Evolutionary conservation across 2,329 filamentous ascomycete genomes (phyloP), one percentile per base, ranked within the genome.

Genomic region (Penicillium rolfsii): DNA sequence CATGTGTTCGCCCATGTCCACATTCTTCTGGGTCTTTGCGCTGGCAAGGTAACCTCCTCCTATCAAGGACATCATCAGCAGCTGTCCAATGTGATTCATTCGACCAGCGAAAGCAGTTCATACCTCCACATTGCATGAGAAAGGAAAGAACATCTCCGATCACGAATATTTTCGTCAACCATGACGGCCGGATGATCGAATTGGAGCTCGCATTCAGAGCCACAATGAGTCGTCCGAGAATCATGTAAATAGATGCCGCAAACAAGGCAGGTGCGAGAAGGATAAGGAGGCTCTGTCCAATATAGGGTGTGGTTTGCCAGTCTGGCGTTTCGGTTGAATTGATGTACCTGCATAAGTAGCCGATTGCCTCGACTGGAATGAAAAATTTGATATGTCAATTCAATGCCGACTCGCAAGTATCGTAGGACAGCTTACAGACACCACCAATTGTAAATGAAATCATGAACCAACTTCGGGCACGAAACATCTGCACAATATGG

Each of bases 381-480:
- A 24, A 35, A 11, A 38, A 14, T 1, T 22, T 2, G 5, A 24
- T 1, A 16, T 2, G 7, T 43, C 11, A 43, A 28, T 12, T n/a
- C 24, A 12, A 33, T 24, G 52, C 19, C n/a, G 8, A 14, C 3
- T 26, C 4, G 9, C 24, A 12, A 3, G 7, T 1, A 16, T 26
- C 11, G 5, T 30, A 30, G 11, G 16, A 19, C n/a, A 35, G 65
- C 68, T 33, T 35, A 71, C 69, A 69, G 14, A 59, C 16, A 26
- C 64, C 59, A 6, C 81, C 68, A 3, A 77, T 67, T 59, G 83
- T 74, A 63, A 84, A 81, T 77, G 74, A 65, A 24, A 59, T 66
- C 52, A 68, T 68, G 57, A 68, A 71, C 61, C 68, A 69, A 38
- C 62, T 66, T 52, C 61, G 61, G 28, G 61, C 59, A 22, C 57